Evolutionary conservation across 768 basidiomycete genomes (phyloP), one percentile per base, ranked within the genome.

Genomic region (Mycena belliarum): DNA sequence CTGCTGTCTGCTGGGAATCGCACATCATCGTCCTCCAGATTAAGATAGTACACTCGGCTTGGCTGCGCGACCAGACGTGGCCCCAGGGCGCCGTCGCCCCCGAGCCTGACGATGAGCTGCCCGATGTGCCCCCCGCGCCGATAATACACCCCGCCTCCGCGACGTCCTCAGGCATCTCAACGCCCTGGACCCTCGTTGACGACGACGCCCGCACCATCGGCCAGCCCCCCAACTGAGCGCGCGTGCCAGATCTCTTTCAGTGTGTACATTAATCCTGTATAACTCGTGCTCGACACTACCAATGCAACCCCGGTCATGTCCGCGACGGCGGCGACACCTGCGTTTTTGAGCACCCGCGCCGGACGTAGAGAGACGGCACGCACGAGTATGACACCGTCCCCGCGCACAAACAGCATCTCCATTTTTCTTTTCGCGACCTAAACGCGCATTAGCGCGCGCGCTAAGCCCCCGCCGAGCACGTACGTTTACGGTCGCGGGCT

Each of bases 321-420:
- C 90, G 83, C 56, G 88, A 84, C 45, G 90, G 90, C 47, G 90
- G 90, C 6, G 90, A 92, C 43, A 92, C 90, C 90, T 92, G 52
- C 33, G 44, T 2, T 21, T 14, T 21, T 54, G 20, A 18, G 35
- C 26, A 58, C 58, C 45, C 20, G 20, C 46, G 47, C 24, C 55
- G 55, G 56, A 52, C 41, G n/a, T n/a, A 21, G 33, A 20, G 14
- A 40, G 49, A 42, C 21, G 59, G 48, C 25, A 78, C 87, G 60
- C 61, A 97, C 96, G 70, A 98, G 76, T 63, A 98, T 98, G 20
- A 98, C 96, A 53, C 96, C 94, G 70, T 98, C 96, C 49, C 96
- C 96, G 71, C 97, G 80, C 1, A 99, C 95, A 68, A 98, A 99
- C 40, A 99, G 79, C 96, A 99, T 98, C 49, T 96, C 93, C 82